Evolutionary conservation across 139 green algal genomes (phyloP), one percentile per base, ranked within the genome.

Genomic region (Volvox africanus): DNA sequence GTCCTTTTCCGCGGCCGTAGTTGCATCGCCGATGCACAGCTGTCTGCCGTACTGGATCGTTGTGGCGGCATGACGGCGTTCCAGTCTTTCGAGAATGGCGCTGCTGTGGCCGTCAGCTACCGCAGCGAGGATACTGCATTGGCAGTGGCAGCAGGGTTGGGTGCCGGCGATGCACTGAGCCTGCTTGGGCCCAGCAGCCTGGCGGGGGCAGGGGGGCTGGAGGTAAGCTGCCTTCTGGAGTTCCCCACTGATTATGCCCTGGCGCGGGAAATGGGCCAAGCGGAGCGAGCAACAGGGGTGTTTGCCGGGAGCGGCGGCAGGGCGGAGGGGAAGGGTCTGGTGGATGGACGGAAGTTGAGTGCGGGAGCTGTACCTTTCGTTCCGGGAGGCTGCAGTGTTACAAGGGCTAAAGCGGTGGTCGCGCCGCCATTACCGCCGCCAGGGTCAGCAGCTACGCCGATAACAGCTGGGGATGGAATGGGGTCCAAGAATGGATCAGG

Each of bases 241-340:
- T 89, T 89, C 85, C 85, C 85, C 26, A 89, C 69, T 9, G 85
- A 89, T 24, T 44, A 89, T 36, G 85, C 85, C 13, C 44, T 89
- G 85, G 85, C 85, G 18, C 28, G 85, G 85, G 85, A 82, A 68
- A 89, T 89, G 85, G 37, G 80, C 0, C 69, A 89, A 30, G 85
- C 85, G 35, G 85, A 89, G 69, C 26, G 85, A 28, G 85, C 85
- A 16, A 24, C 62, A 24, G 69, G 85, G 9, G 37, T 36, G 2
- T 61, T 71, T 37, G 21, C n/a, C 17, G 69, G 69, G 19, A 50
- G 85, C 2, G 14, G 26, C 1, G 69, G 85, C 32, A 44, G 78
- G 32, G 78, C 37, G 22, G 61, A 18, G 0, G 61, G 80, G 16
- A 28, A 73, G 65, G 65, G 65, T 12, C 65, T 24, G 65, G 65